Base-by-base conservation (phyloP, 2,329 filamentous ascomycete genomes). In the Stachybotrys echinatus region DNA sequence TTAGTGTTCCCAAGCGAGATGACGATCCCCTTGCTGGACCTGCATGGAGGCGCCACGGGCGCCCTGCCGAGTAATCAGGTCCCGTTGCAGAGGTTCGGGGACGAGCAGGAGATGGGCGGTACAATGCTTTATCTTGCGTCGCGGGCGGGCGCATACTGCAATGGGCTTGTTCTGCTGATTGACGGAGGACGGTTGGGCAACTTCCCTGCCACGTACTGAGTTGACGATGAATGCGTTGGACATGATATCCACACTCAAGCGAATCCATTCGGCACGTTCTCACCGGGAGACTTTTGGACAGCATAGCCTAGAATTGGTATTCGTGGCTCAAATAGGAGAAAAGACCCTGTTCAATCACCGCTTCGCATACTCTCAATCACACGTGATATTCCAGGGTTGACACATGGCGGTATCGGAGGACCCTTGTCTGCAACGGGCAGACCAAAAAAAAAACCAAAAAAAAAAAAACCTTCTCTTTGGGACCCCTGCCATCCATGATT, bases 61-160 rank as follows among this genome's bases (percentile, higher is more conserved):
- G 58, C 58, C 6, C 53, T 73, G n/a, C 65, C 71, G 14, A 74
- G 67, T 52, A 66, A 65, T 1, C 62, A 72, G 47, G 72, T 84
- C 42, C 85, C 84, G 0, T 66, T 83, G 18, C 76, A 76, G 40
- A 72, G 84, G 43, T 73, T 79, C 53, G 85, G 85, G 2, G 74
- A 77, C 39, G 75, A 82, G 51, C 68, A 81, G 56, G 85, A 70
- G 42, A 81, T 89, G 72, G 80, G 76, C 1, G 84, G 84, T 2
- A 72, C 80, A 45, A 75, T 88, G 23, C 62, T 89, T 46, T 88
- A 83, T 69, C 70, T 89, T 61, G 80, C 80, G 4, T 82, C 80
- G 45, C 70, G 77, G 53, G 83, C 84, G 3, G 85, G 85, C 1
- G 80, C 79, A 4, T 88, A 86, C 63, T 71, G 80, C 57, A 88